Conservation (phyloP, 1,284 basidiomycete species). For the Trichosporon sp. region DNA sequence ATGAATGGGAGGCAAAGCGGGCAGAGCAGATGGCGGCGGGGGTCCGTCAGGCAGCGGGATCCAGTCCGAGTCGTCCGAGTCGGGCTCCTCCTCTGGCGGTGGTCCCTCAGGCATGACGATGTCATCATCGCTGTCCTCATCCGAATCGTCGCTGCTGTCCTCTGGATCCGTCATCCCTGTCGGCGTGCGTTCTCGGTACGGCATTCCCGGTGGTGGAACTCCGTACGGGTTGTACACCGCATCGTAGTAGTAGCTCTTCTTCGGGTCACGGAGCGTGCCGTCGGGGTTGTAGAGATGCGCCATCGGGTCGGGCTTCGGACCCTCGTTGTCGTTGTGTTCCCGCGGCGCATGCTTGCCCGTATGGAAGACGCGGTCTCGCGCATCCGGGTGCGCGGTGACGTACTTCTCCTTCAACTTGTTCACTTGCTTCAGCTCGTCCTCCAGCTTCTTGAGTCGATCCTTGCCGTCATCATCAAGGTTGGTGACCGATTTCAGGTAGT, state of each 20-base stretch:
- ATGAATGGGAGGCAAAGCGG: background rate
- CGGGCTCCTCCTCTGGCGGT: conserved; percentile 62
- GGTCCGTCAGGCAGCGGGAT: conserved; percentile 58
- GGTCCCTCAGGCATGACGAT: conserved; percentile 84
- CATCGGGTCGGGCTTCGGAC: conserved; percentile 31
- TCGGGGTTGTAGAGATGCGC: conserved; percentile 69
- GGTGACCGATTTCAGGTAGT: conserved; percentile 39
- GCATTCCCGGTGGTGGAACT: conserved; percentile 95
- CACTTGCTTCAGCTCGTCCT: conserved; percentile 75
- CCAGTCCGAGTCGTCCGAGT: conserved; percentile 56
- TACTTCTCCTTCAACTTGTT: conserved; percentile 85
- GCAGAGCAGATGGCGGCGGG: conserved; percentile 47
- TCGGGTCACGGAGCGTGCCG: conserved; percentile 79
- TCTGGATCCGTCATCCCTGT: conserved; percentile 62
- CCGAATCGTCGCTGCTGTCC: conserved; percentile 21
- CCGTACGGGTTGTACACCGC: conserved; percentile 90
- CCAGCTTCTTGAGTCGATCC: conserved; percentile 61
- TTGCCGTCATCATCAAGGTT: conserved; percentile 45
- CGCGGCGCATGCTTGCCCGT: conserved; percentile 57
- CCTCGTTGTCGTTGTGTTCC: conserved; percentile 51
- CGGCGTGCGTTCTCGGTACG: conserved; percentile 70
- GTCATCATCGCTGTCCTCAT: conserved; percentile 67
- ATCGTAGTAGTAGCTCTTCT: conserved; percentile 89
- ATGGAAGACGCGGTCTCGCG: conserved; percentile 69
- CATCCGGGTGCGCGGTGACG: conserved; percentile 86